phyloP scores from a whole-genome alignment of 148 eudicot species.

The Heliamphora exappendiculata region DNA sequence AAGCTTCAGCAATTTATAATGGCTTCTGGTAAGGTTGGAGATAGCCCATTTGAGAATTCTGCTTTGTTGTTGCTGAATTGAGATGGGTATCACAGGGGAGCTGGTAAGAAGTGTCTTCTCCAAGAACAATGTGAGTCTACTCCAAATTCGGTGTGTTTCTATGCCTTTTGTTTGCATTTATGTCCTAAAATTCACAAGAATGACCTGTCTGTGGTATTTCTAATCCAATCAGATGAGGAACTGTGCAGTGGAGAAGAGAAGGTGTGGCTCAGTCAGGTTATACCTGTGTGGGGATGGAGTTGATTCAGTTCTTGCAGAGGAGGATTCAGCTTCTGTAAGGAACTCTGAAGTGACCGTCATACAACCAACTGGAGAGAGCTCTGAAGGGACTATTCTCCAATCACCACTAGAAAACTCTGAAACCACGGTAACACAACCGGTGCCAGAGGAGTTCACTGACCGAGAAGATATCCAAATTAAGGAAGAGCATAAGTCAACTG shows the following conservation, averaged over 20 bases:
- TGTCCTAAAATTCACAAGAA: neutral
- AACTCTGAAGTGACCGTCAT: slow-evolving; percentile 17
- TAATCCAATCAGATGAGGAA: slow-evolving; percentile 23
- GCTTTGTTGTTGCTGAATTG: slow-evolving; percentile 10
- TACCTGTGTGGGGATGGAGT: slow-evolving; percentile 74
- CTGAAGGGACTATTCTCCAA: slow-evolving; percentile 19
- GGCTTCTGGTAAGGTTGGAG: slow-evolving; percentile 12
- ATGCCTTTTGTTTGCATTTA: neutral
- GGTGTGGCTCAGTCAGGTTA: slow-evolving; percentile 47
- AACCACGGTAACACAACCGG: neutral
- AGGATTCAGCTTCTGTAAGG: slow-evolving; percentile 47
- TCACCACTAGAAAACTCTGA: neutral
- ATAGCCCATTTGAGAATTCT: slow-evolving; percentile 20
- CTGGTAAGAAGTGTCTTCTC: slow-evolving; percentile 79
- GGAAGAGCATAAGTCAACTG: neutral
- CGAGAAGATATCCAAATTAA: slow-evolving; percentile 22
- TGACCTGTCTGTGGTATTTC: neutral
- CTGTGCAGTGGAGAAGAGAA: slow-evolving; percentile 31
- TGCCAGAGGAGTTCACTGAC: neutral
- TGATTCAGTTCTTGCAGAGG: slow-evolving; percentile 53
- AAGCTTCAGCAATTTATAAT: slow-evolving; percentile 10
- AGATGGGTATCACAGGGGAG: slow-evolving; percentile 73
- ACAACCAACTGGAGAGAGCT: slow-evolving; percentile 24
- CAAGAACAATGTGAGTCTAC: slow-evolving; percentile 51
- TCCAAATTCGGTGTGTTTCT: neutral